A percentile compares a stretch with the other conserved stretches of the same genome.
Evolutionary conservation across 2,329 filamentous ascomycete genomes (phyloP).

Genomic region (Aspergillus spinulosporus): DNA sequence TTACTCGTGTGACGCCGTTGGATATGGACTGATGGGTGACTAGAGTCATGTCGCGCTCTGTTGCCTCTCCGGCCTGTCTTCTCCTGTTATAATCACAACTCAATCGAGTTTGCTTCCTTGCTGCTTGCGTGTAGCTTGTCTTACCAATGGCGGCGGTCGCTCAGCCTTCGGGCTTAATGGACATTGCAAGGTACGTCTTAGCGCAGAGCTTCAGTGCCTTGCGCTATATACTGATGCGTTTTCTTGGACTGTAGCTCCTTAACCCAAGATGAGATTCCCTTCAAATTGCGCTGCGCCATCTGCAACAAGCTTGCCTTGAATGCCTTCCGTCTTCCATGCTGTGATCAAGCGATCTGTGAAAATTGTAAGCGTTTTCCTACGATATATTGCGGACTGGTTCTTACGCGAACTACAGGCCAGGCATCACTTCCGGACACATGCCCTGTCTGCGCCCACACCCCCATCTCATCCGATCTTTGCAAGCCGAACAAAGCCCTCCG

Average conservation of each 20-base stretch:
- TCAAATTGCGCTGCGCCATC: conserved; percentile 90
- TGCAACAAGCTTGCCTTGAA: conserved; percentile 90
- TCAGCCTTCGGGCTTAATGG: conserved; percentile 43
- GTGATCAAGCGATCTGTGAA: conserved; percentile 92
- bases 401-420: conserved; percentile 59
- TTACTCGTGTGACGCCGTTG: conserved; percentile 3
- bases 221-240: background rate
- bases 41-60: conserved; percentile 23
- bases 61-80: conserved; percentile 16
- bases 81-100: conserved; percentile 18
- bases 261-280: conserved; percentile 81
- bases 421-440: conserved; percentile 74
- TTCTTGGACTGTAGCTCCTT: conserved; percentile 61
- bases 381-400: background rate
- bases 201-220: background rate
- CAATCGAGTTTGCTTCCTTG: conserved; percentile 1
- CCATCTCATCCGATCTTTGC: conserved; percentile 81
- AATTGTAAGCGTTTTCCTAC: conserved; percentile 64
- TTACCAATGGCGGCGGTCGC: conserved; percentile 41
- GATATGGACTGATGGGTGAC: conserved; percentile 21
- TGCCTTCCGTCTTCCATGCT: conserved; percentile 88
- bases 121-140: conserved; percentile 5
- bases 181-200: conserved; percentile 42
- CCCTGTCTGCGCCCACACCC: conserved; percentile 89
- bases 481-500: conserved; percentile 87